Percentiles rank a stretch among this genome's conserved stretches.
These are phyloP conservation scores for Catharanthus roseus DNA, from an alignment of 257 asterid genomes.

Conservation along the genomic window DNA sequence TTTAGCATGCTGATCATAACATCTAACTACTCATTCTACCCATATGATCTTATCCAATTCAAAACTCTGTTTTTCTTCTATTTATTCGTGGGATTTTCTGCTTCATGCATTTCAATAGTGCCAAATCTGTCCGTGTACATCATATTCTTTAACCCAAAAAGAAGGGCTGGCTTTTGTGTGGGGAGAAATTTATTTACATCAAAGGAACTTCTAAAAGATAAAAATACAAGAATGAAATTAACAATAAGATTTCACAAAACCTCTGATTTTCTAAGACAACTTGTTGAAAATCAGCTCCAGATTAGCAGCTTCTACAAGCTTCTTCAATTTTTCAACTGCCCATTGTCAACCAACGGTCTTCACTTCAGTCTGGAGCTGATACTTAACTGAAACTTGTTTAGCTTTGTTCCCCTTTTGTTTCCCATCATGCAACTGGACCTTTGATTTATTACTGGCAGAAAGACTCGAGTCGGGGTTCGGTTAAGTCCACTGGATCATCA, in stretches of 20 bases:
- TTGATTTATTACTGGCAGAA: constrained; percentile 30
- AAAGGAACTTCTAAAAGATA: neutral
- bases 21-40: too few relatives aligned
- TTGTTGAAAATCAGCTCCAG: constrained; percentile 2
- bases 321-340: neutral
- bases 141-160: neutral
- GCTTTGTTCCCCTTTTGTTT: neutral
- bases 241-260: neutral
- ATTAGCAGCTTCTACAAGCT: neutral
- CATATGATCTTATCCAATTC: too few relatives aligned
- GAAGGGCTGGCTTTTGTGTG: neutral
- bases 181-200: constrained; percentile 2
- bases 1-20: too few relatives aligned
- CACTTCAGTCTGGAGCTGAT: neutral
- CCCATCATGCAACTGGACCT: neutral
- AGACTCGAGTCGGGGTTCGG: constrained; percentile 76
- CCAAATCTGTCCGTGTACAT: neutral
- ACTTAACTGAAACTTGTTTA: neutral
- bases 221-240: constrained; percentile 6
- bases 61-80: too few relatives aligned
- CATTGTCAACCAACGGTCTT: neutral
- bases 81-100: too few relatives aligned
- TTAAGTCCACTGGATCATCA: constrained; percentile 69
- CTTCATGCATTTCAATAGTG: too few relatives aligned
- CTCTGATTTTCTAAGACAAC: constrained; percentile 10